A percentile compares a stretch with the other conserved stretches of the same genome.
These are phyloP conservation scores for Lasiodiplodia theobromae DNA, from an alignment of 2,329 filamentous ascomycete genomes.

Conservation along the genomic window DNA sequence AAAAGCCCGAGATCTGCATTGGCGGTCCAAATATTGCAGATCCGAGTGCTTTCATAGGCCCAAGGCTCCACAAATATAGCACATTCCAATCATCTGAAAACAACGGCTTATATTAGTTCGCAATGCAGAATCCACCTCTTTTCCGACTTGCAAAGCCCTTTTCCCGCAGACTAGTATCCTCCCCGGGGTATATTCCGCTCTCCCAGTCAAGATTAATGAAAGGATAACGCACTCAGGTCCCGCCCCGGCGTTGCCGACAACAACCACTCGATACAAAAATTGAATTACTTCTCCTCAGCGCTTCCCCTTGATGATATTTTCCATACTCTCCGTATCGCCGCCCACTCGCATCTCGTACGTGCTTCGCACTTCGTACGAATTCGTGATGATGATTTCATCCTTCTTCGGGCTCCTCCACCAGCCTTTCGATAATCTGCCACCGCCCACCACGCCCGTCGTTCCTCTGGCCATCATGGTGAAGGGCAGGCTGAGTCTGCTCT, in stretches of 20 bases:
- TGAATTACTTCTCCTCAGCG: not conserved
- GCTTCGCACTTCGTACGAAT: slow-evolving; percentile 14
- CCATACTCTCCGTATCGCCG: slow-evolving; percentile 11
- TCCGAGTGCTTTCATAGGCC: not conserved
- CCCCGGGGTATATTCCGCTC: not conserved
- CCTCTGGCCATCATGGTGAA: slow-evolving; percentile 4
- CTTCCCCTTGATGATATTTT: slow-evolving; percentile 10
- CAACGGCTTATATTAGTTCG: not conserved
- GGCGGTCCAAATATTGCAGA: not conserved
- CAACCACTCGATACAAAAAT: not conserved
- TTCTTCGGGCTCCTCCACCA: slow-evolving; percentile 11
- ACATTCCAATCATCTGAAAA: not conserved
- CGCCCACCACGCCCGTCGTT: slow-evolving; percentile 1
- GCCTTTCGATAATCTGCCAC: slow-evolving; percentile 2
- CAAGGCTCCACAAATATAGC: not conserved
- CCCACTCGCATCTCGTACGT: slow-evolving; percentile 7
- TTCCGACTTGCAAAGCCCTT: not conserved
- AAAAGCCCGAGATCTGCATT: not conserved
- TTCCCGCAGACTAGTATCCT: not conserved
- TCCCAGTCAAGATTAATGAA: not conserved
- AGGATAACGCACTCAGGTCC: not conserved
- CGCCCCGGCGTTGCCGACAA: not conserved
- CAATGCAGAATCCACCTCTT: not conserved
- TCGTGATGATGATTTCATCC: slow-evolving; percentile 20
- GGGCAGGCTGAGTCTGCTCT: slow-evolving; percentile 3